Evolutionary conservation across 2,329 filamentous ascomycete genomes (phyloP), one percentile per base, ranked within the genome.

Genomic region (Emmonsiellopsis sp.): DNA sequence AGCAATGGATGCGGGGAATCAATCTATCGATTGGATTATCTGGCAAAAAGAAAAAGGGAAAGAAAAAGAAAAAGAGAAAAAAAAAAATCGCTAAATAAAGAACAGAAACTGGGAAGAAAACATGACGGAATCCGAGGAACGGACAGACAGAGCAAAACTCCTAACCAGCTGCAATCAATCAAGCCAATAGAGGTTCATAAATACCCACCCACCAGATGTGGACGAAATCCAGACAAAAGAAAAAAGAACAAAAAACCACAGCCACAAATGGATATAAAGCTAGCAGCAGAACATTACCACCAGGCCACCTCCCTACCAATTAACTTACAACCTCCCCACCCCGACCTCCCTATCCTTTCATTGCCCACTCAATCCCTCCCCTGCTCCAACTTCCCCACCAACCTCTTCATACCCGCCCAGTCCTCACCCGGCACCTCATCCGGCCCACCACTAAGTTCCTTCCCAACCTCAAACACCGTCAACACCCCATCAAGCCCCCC

Each of bases 401-500:
- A 76, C 70, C 89, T 91, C 82, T 96, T 97, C 61, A 98, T 87
- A 37, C 82, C 87, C 5, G 86, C 82, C 92, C 93, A 98, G 69
- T 97, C 92, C 64, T 98, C 93, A 51, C 83, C 83, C 67, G 87
- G 86, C 40, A 89, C 79, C 35, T 82, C 80, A 64, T 97, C 93
- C 60, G 86, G 84, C n/a, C 90, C 91, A 30, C 91, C 90, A 69
- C 60, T 91, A 82, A 63, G 79, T 75, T 26, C 89, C 85, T 54
- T 73, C 31, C 73, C 73, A 26, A 98, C 92, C 72, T 98, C 93
- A 65, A 97, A 98, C 7, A 98, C 83, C 0, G 87, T 95, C 20
- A 96, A 78, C 1, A 89, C 83, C 9, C 92, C 92, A 65, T 96
- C 91, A 57, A 98, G 85, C 3, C 93, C 93, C 44, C 93, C 94